These are phyloP conservation scores for Scheffersomyces amazonensis DNA, from an alignment of 805 yeast genomes.

Conservation along the genomic window DNA sequence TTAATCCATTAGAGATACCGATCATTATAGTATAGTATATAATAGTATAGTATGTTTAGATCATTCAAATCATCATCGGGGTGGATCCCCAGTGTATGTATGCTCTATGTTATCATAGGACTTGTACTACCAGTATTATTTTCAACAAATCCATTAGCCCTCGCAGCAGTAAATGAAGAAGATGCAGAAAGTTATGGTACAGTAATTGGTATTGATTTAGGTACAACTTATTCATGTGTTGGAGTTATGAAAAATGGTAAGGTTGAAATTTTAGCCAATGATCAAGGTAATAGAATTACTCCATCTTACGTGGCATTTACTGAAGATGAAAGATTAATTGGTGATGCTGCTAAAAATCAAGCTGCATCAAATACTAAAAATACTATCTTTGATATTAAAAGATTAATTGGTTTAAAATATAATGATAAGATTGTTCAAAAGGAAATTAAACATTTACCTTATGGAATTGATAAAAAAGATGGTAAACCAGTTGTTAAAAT, in stretches of 20 bases:
- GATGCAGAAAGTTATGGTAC: conserved; percentile 37
- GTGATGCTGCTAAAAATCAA: conserved; percentile 97
- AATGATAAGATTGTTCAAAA: conserved; percentile 73
- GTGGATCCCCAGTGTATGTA: conserved; percentile 27
- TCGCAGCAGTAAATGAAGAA: conserved; percentile 18
- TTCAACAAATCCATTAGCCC: conserved; percentile 11
- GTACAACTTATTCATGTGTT: conserved; percentile 93
- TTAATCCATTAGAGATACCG: too few species aligned
- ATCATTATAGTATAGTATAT: too few species aligned
- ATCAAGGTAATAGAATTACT: conserved; percentile 98
- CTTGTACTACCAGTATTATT: conserved; percentile 37
- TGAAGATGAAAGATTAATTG: conserved; percentile 87
- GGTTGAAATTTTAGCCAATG: conserved; percentile 95
- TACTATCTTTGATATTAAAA: conserved; percentile 89
- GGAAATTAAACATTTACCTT: conserved; percentile 67
- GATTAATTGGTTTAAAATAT: conserved; percentile 89
- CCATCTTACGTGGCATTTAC: conserved; percentile 96
- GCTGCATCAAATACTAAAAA: conserved; percentile 91
- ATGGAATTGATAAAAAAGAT: conserved; percentile 68
- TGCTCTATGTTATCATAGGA: conserved; percentile 30
- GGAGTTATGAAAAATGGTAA: conserved; percentile 90
- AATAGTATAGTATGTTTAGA: too few species aligned
- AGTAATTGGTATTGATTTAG: conserved; percentile 75
- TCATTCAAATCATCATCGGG: conserved; percentile 8
- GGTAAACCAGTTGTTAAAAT: conserved; percentile 82